Conservation (phyloP, 2,329 filamentous ascomycete genomes). For the Fusarium circinatum region DNA sequence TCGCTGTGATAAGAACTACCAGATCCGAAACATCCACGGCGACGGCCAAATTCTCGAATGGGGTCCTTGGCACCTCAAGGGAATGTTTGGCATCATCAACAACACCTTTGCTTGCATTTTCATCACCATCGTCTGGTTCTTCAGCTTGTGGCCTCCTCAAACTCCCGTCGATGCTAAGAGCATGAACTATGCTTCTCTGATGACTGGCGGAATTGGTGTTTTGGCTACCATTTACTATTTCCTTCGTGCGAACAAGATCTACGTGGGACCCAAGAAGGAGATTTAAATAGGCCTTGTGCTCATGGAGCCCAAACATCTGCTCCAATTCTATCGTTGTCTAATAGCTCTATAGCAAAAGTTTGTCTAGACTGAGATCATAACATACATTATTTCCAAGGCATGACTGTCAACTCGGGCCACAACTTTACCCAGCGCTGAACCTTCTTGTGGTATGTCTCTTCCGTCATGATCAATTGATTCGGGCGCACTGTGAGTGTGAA, state of each 20-base stretch:
- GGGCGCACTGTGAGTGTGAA: conserved; percentile 49
- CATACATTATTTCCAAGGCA: conserved; percentile 38
- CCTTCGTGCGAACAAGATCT: conserved; percentile 53
- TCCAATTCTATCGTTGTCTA: not conserved
- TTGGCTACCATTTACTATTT: conserved; percentile 59
- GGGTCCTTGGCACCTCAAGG: conserved; percentile 66
- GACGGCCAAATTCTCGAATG: conserved; percentile 48
- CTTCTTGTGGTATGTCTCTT: conserved; percentile 47
- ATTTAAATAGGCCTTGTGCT: not conserved
- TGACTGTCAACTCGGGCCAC: conserved; percentile 45
- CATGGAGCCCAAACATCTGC: not conserved
- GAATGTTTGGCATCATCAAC: conserved; percentile 61
- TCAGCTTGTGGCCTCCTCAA: conserved; percentile 59
- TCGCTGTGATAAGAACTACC: conserved; percentile 35
- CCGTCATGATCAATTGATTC: conserved; percentile 43
- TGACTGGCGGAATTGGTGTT: conserved; percentile 53
- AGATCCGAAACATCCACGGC: conserved; percentile 27
- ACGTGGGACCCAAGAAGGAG: conserved; percentile 54
- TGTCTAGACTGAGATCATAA: not conserved
- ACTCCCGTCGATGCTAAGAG: conserved; percentile 38
- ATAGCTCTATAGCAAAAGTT: not conserved
- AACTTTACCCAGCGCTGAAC: conserved; percentile 45
- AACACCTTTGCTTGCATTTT: conserved; percentile 64
- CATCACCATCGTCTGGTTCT: conserved; percentile 65
- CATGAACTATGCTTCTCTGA: conserved; percentile 59